Evolutionary conservation across 2,329 filamentous ascomycete genomes (phyloP), one percentile per base, ranked within the genome.

Genomic region (Verticillium longisporum): DNA sequence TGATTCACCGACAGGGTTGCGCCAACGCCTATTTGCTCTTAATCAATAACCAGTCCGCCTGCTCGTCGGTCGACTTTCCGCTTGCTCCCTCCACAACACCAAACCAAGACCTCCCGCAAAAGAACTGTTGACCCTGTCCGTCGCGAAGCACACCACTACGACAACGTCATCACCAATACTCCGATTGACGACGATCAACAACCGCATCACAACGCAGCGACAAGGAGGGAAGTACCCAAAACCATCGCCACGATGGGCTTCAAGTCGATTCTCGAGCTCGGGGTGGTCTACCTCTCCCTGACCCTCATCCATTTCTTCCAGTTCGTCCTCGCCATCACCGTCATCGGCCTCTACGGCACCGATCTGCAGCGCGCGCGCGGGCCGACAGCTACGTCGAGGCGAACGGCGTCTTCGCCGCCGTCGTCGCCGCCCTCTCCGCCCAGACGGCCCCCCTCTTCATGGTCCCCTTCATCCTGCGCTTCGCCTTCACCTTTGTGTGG

Each of bases 301-400:
- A 76, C 81, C 31, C 66, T 82, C 65, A 75, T 92, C n/a, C 89
- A 93, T 71, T 80, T 93, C 72, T 75, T 88, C 63, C 90, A 94
- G 70, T 88, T 97, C 69, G 82, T 90, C 61, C 81, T 96, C 65
- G 91, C 87, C 14, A 75, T 96, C 61, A 83, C 89, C 1, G 89
- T 95, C 60, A 87, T 88, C 65, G 92, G 89, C 1, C 83, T 97
- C 21, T 97, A 95, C 66, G 90, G 87, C 38, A 75, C 81, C 31
- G 89, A 94, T 70, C 76, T 95, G 6, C 74, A 84, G 63, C 73
- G 74, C 26, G 84, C 85, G 1, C 71, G 77, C 41, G 75, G 18
- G 71, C 78, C 4, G 71, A 79, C 60, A 77, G 77, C 50, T 81
- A 84, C 63, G 73, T 77, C 2, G 83, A 90, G 69, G 79, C 84